A percentile compares a stretch with the other conserved stretches of the same genome.
Evolutionary conservation across 208 protist species (phyloP).

Genomic region (Porcisia deanei): DNA sequence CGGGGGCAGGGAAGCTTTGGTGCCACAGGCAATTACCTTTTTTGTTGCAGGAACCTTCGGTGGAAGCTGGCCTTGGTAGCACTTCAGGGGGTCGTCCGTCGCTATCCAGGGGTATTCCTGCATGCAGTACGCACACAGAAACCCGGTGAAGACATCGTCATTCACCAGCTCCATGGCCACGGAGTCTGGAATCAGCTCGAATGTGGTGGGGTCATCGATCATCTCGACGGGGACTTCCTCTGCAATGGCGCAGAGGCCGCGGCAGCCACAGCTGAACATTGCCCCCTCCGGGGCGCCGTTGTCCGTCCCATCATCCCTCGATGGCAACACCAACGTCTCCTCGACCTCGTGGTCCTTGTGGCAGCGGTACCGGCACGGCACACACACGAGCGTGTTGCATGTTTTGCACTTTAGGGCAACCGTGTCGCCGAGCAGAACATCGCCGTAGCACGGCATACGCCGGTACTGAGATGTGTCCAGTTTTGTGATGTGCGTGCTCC

Average conservation of each 20-base stretch:
- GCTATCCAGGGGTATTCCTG: slow-evolving; percentile 81
- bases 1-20: background rate
- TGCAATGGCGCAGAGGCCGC: slow-evolving; percentile 60
- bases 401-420: slow-evolving; percentile 72
- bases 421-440: slow-evolving; percentile 68
- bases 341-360: slow-evolving; percentile 77
- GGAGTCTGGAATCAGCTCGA: slow-evolving; percentile 35
- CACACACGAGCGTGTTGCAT: slow-evolving; percentile 73
- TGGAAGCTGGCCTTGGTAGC: slow-evolving; percentile 67
- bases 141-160: slow-evolving; percentile 76
- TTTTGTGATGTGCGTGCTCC: slow-evolving; percentile 73
- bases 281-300: slow-evolving; percentile 43
- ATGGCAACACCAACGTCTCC: slow-evolving; percentile 31
- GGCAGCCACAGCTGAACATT: slow-evolving; percentile 81
- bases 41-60: slow-evolving; percentile 23
- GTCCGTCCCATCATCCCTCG: slow-evolving; percentile 46
- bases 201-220: slow-evolving; percentile 41
- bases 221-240: slow-evolving; percentile 45
- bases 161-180: slow-evolving; percentile 71
- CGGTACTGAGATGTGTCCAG: slow-evolving; percentile 55
- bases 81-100: slow-evolving; percentile 51
- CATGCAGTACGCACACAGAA: slow-evolving; percentile 82
- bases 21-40: slow-evolving; percentile 49
- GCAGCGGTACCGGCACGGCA: slow-evolving; percentile 79
- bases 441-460: slow-evolving; percentile 79